A percentile compares a stretch with the other conserved stretches of the same genome.
Evolutionary conservation across 2,329 filamentous ascomycete genomes (phyloP).

Genomic region (Aspergillus udagawae): DNA sequence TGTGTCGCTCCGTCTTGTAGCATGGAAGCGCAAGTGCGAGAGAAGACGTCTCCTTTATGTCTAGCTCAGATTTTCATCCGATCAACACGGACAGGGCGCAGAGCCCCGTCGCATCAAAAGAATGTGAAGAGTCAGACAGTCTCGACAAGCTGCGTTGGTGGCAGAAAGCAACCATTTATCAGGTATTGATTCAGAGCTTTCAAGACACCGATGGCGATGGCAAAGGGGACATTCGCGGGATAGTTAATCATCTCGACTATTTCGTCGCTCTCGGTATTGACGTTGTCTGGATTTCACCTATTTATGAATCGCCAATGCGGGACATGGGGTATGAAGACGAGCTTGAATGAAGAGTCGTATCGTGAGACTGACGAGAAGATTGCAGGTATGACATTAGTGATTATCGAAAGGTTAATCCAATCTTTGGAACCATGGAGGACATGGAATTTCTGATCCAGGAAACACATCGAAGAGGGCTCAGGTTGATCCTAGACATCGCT

Average conservation of each 20-base stretch:
- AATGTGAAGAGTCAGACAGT: constrained; percentile 6
- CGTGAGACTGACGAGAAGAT: neutral
- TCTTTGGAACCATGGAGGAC: constrained; percentile 45
- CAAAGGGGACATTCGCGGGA: constrained; percentile 30
- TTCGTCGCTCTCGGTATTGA: constrained; percentile 26
- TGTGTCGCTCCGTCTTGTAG: neutral
- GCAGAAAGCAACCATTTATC: constrained; percentile 34
- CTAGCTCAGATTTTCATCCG: neutral
- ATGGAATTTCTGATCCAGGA: constrained; percentile 43
- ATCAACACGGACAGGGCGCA: constrained; percentile 1
- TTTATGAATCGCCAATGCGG: constrained; percentile 45
- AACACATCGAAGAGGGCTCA: constrained; percentile 45
- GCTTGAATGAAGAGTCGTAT: neutral
- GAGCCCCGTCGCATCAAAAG: constrained; percentile 1
- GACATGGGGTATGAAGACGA: constrained; percentile 48
- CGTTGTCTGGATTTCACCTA: constrained; percentile 43
- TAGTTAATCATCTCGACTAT: constrained; percentile 29
- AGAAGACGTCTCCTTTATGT: neutral
- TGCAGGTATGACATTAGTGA: constrained; percentile 51
- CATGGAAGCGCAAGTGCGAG: neutral
- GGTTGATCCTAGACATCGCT: constrained; percentile 48
- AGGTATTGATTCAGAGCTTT: constrained; percentile 31
- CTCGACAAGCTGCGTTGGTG: constrained; percentile 29
- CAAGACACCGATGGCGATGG: constrained; percentile 34
- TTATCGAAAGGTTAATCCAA: constrained; percentile 45